Evolutionary conservation across 1,139 yeast genomes (phyloP), one percentile per base, ranked within the genome.

Genomic region (Debaryomyces fabryi): DNA sequence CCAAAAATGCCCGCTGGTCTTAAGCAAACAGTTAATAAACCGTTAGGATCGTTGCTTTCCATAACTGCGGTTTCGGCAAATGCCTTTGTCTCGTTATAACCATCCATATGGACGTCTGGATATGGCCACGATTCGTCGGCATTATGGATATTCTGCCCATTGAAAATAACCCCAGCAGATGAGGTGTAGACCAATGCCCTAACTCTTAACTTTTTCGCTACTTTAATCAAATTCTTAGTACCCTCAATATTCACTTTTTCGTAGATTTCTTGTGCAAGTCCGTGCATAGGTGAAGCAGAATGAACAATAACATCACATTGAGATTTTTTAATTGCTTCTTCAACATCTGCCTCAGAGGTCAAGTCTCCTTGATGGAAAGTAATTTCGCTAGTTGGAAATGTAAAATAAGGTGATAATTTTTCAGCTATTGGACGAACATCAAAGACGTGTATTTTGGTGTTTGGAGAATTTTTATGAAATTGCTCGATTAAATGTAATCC

Each of bases 1-100:
- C 99, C 99, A 71, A 95, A 93, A 44, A 95, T 91, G 34, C 99
- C 99, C 0, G 99, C 97, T 2, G 99, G 99, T 55, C 99, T 82
- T 48, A 95, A 71, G 5, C 97, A 92, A 37, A 89, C 86, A 0
- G 99, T 93, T 45, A 76, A 68, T 51, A 88, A 80, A 6, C 78
- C 77, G n/a, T 74, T 72, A 0, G 72, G 67, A 56, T 74, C 78
- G 63, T 88, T 85, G 16, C 96, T 88, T 34, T 78, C 71, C 63
- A 92, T 75, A 2, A 92, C 97, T 67, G 85, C 80, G 25, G 78
- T 79, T 68, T 95, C 99, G 0, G 97, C 99, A 50, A 79, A 78
- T 10, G 97, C 97, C 66, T 95, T 95, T 15, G 99, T 92, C 63
- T 88, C 92, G 62, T 93, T 95, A 67, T 95, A 95, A 1, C 96